Conservation (phyloP, 2,329 filamentous ascomycete genomes). For the Penicillium oxalicum region DNA sequence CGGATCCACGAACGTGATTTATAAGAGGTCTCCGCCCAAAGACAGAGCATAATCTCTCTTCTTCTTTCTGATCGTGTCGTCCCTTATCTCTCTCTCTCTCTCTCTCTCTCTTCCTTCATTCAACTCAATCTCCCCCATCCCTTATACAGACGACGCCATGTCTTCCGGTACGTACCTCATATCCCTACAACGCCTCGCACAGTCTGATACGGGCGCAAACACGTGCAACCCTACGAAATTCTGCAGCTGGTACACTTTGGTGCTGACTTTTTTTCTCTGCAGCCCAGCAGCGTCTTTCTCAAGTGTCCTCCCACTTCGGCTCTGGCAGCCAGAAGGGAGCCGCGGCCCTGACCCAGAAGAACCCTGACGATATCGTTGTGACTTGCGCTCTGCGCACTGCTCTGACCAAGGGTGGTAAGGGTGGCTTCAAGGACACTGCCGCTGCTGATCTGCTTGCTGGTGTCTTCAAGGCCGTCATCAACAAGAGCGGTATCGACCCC, state of each 20-base stretch:
- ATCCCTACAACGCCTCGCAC: not conserved
- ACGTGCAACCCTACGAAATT: not conserved
- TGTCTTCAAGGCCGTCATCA: slow-evolving; percentile 72
- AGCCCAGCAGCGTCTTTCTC: slow-evolving; percentile 55
- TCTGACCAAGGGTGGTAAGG: slow-evolving; percentile 88
- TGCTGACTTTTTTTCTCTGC: slow-evolving; percentile 2
- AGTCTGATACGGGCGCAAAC: not conserved
- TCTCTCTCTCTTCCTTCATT: not conserved
- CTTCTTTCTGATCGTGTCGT: slow-evolving; percentile 1
- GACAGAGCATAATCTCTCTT: not conserved
- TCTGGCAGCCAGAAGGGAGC: slow-evolving; percentile 33
- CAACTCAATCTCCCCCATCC: slow-evolving; percentile 1
- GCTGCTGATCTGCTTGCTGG: slow-evolving; percentile 80
- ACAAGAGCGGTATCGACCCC: slow-evolving; percentile 84
- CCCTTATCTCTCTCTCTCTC: not conserved
- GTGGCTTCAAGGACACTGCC: slow-evolving; percentile 89
- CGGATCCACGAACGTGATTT: slow-evolving; percentile 12
- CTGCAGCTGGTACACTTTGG: no score
- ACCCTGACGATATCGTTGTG: slow-evolving; percentile 71
- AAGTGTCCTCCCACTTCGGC: slow-evolving; percentile 53
- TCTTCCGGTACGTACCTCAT: slow-evolving; percentile 34
- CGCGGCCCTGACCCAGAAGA: slow-evolving; percentile 40
- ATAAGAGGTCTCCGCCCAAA: slow-evolving; percentile 8
- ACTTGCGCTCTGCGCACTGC: slow-evolving; percentile 87
- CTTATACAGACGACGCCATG: slow-evolving; percentile 30